Conservation (phyloP, 164 flowering plant genomes). For the Amborella trichopoda region DNA sequence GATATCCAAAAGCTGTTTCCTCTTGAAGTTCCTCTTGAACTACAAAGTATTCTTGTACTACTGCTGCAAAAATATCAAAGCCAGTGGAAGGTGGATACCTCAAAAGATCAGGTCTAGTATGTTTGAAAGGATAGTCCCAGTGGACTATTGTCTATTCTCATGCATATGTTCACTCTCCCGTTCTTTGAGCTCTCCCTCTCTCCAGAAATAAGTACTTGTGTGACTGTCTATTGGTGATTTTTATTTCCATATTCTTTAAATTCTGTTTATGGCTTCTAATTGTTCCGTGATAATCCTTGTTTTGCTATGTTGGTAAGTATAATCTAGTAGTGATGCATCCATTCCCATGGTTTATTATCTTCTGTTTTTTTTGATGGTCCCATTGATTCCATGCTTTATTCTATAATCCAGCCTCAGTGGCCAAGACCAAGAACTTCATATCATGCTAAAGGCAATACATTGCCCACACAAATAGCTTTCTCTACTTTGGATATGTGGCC, state of each 20-base stretch:
- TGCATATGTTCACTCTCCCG: no score
- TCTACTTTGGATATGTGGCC: slow-evolving; percentile 27
- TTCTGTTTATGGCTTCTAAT: not conserved
- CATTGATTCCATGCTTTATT: not conserved
- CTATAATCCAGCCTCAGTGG: slow-evolving; percentile 16
- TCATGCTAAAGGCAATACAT: slow-evolving; percentile 16
- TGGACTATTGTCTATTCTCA: no score
- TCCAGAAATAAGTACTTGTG: no score
- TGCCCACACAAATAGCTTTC: slow-evolving; percentile 14
- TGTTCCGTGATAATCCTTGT: not conserved
- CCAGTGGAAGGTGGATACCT: slow-evolving; percentile 38
- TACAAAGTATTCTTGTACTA: slow-evolving; percentile 23
- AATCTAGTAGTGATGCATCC: not conserved
- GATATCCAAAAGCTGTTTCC: slow-evolving; percentile 43
- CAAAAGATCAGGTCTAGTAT: slow-evolving; percentile 34
- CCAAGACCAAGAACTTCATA: slow-evolving; percentile 20
- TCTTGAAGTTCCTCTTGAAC: slow-evolving; percentile 24
- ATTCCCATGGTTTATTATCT: not conserved
- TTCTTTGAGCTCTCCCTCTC: no score
- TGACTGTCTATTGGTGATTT: no score
- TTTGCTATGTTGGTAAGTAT: no score
- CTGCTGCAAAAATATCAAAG: slow-evolving; percentile 29
- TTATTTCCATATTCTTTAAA: not conserved
- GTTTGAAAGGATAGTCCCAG: no score
- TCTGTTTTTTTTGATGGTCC: not conserved